Conservation (phyloP, 2,329 filamentous ascomycete species). For the Pseudopyrenochaeta lycopersici region DNA sequence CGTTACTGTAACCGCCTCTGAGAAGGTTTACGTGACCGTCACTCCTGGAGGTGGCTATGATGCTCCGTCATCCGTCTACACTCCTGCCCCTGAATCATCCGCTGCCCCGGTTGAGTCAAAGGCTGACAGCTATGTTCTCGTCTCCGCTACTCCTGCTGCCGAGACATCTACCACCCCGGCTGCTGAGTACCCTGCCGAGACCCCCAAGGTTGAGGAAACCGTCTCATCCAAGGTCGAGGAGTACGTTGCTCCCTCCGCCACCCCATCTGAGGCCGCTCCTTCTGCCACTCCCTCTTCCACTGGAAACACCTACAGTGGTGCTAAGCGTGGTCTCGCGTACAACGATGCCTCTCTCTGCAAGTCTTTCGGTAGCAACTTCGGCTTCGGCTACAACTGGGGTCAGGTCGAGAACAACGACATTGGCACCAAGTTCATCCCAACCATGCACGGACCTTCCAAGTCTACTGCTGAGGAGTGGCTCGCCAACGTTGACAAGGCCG, state of each 20-base stretch:
- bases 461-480: slow-evolving; percentile 35
- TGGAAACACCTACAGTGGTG: slow-evolving; percentile 40
- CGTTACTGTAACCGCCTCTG: slow-evolving; percentile 51
- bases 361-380: slow-evolving; percentile 61
- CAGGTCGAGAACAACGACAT: slow-evolving; percentile 49
- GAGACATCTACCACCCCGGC: slow-evolving; percentile 8
- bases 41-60: slow-evolving; percentile 33
- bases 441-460: slow-evolving; percentile 40
- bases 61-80: slow-evolving; percentile 9
- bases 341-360: slow-evolving; percentile 66
- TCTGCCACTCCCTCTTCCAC: slow-evolving; percentile 27
- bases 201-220: slow-evolving; percentile 8
- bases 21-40: slow-evolving; percentile 54
- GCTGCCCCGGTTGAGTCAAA: slow-evolving; percentile 13
- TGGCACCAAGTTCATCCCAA: slow-evolving; percentile 69
- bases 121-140: slow-evolving; percentile 18
- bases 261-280: slow-evolving; percentile 21
- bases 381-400: slow-evolving; percentile 77
- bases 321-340: slow-evolving; percentile 75
- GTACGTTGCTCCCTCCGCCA: slow-evolving; percentile 22
- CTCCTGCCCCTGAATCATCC: slow-evolving; percentile 23
- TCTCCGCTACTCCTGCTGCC: slow-evolving; percentile 7
- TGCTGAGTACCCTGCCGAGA: slow-evolving; percentile 14
- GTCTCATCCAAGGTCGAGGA: slow-evolving; percentile 22
- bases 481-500: slow-evolving; percentile 52